Percentiles rank a stretch among this genome's conserved stretches.
Conservation (phyloP, 495 filamentous ascomycete species). For the Penicillium macrosclerotiorum region DNA sequence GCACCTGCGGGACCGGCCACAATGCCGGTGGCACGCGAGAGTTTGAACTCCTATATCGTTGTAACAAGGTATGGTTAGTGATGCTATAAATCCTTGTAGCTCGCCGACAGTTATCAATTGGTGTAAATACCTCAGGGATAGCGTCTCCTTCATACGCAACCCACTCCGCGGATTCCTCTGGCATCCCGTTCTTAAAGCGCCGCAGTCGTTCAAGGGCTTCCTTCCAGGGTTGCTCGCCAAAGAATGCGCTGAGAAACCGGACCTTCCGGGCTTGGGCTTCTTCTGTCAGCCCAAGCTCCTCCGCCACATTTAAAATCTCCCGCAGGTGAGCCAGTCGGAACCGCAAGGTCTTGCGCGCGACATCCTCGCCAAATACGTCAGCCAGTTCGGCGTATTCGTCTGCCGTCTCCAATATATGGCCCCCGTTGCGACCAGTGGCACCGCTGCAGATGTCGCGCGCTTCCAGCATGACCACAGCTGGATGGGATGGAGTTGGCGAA, state of each 20-base stretch:
- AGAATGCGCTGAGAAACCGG: slow-evolving; percentile 32
- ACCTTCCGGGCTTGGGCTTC: slow-evolving; percentile 29
- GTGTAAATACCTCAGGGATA: slow-evolving; percentile 23
- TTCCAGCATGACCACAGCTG: slow-evolving; percentile 68
- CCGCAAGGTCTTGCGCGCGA: slow-evolving; percentile 23
- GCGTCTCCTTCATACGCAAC: slow-evolving; percentile 19
- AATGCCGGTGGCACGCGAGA: slow-evolving; percentile 43
- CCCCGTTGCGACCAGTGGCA: slow-evolving; percentile 66
- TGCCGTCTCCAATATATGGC: slow-evolving; percentile 32
- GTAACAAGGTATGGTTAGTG: not conserved
- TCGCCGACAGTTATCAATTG: not conserved
- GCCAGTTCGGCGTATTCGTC: slow-evolving; percentile 29
- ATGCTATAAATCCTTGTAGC: not conserved
- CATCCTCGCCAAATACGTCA: slow-evolving; percentile 19
- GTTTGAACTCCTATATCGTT: slow-evolving; percentile 34
- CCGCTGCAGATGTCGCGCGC: slow-evolving; percentile 77
- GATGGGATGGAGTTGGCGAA: slow-evolving; percentile 21
- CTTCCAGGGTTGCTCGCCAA: slow-evolving; percentile 26
- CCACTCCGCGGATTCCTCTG: slow-evolving; percentile 31
- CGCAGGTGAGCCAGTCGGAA: slow-evolving; percentile 34
- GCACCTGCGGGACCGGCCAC: slow-evolving; percentile 46
- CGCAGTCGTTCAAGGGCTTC: slow-evolving; percentile 18
- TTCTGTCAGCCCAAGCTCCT: slow-evolving; percentile 26
- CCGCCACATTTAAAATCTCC: slow-evolving; percentile 29
- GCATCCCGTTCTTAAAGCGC: slow-evolving; percentile 30